Evolutionary conservation across 306 rosid genomes (phyloP).

Genomic region (Alnus rubra): DNA sequence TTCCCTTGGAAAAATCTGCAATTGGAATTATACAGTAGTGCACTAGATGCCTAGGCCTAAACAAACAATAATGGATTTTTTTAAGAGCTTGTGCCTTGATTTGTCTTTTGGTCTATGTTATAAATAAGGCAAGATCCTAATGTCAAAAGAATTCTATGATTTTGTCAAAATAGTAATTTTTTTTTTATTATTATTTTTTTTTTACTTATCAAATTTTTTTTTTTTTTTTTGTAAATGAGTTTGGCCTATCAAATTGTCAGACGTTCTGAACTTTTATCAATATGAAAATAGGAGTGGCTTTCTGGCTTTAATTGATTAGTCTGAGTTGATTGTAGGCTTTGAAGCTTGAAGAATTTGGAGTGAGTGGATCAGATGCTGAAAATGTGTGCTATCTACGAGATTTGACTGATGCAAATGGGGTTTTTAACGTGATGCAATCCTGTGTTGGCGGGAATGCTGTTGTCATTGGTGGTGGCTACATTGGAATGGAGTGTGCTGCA

Average conservation of each 20-base stretch:
- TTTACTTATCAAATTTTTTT: too few relatives aligned
- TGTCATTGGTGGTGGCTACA: constrained; percentile 96
- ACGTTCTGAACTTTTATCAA: neutral
- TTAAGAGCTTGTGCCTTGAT: neutral
- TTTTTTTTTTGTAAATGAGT: neutral
- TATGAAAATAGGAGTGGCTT: neutral
- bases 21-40: neutral
- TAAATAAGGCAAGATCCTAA: neutral
- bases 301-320: neutral
- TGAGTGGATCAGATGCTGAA: constrained; percentile 86
- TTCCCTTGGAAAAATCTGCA: constrained; percentile 12
- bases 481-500: constrained; percentile 99
- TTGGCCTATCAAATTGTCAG: neutral
- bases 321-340: constrained; percentile 54
- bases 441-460: constrained; percentile 83
- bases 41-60: neutral
- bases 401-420: constrained; percentile 79
- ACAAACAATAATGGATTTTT: neutral
- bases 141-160: neutral
- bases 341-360: constrained; percentile 98
- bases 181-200: too few relatives aligned
- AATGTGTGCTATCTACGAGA: constrained; percentile 88
- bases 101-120: neutral
- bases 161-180: neutral
- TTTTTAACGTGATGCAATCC: constrained; percentile 61